Evolutionary conservation across 352 stramenopile species (phyloP).

Genomic region (Halophytophthora polymorphica): DNA sequence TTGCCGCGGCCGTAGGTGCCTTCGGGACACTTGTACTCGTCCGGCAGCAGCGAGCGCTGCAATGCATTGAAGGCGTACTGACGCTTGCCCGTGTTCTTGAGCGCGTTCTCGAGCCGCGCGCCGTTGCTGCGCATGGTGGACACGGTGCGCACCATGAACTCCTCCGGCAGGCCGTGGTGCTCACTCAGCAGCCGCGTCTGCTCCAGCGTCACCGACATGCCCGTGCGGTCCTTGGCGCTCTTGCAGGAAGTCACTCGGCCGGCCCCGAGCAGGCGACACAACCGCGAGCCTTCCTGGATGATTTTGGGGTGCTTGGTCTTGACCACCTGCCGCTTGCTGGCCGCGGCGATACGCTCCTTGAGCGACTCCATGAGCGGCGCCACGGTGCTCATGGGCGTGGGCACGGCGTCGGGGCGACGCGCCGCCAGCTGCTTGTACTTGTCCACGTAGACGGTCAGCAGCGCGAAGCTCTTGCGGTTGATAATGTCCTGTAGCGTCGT

Average conservation of each 20-base stretch:
- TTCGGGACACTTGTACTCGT: conserved; percentile 78
- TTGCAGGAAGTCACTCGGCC: conserved; percentile 94
- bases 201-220: conserved; percentile 95
- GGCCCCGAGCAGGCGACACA: conserved; percentile 83
- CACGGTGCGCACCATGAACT: conserved; percentile 59
- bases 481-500: conserved; percentile 71
- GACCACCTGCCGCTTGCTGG: conserved; percentile 61
- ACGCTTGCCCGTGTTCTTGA: conserved; percentile 78
- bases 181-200: conserved; percentile 69
- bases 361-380: conserved; percentile 41
- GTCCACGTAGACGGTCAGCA: conserved; percentile 54
- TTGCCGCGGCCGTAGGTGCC: conserved; percentile 80
- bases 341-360: conserved; percentile 46
- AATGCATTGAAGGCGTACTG: conserved; percentile 76
- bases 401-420: conserved; percentile 40
- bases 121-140: conserved; percentile 79
- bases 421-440: conserved; percentile 56
- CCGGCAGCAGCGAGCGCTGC: conserved; percentile 70
- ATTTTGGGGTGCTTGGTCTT: conserved; percentile 80
- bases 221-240: conserved; percentile 94
- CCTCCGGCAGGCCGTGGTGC: conserved; percentile 52
- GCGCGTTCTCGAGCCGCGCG: conserved; percentile 61
- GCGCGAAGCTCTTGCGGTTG: conserved; percentile 67
- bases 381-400: conserved; percentile 40
- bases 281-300: conserved; percentile 57